Evolutionary conservation across 2,329 filamentous ascomycete species (phyloP).

Genomic region (Fusarium succisae): DNA sequence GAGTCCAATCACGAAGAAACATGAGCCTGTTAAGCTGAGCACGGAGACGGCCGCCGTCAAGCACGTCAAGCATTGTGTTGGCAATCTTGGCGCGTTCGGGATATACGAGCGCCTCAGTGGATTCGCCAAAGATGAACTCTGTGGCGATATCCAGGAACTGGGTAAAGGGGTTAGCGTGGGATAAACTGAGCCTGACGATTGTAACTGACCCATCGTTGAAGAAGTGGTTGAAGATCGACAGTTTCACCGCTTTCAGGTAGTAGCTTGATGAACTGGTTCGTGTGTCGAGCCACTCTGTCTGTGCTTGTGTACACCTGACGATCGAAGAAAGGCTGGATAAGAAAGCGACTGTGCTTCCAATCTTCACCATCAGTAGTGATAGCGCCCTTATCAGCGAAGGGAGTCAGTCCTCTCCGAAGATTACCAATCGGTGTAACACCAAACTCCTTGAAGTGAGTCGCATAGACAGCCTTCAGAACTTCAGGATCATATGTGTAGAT

Average conservation of each 20-base stretch:
- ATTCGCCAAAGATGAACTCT: not conserved
- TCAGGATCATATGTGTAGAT: not conserved
- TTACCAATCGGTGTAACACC: not conserved
- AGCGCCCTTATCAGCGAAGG: not conserved
- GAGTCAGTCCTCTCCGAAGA: not conserved
- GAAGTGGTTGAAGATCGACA: not conserved
- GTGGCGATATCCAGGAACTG: not conserved
- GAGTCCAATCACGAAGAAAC: not conserved
- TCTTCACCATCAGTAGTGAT: not conserved
- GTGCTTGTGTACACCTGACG: not conserved
- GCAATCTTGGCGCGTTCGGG: not conserved
- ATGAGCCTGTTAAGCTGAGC: not conserved
- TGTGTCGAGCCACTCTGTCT: not conserved
- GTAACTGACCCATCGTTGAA: not conserved
- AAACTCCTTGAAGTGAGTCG: not conserved
- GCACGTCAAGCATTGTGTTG: not conserved
- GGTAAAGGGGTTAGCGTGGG: not conserved
- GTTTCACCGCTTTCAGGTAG: not conserved
- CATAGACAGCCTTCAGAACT: not conserved
- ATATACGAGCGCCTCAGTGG: not conserved
- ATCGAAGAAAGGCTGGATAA: conserved; percentile 1
- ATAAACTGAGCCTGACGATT: too few species aligned
- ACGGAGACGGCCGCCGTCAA: not conserved
- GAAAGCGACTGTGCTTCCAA: not conserved
- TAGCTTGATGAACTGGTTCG: not conserved